These are phyloP conservation scores for Lyophyllum decastes DNA, from an alignment of 768 basidiomycete genomes.

Conservation along the genomic window DNA sequence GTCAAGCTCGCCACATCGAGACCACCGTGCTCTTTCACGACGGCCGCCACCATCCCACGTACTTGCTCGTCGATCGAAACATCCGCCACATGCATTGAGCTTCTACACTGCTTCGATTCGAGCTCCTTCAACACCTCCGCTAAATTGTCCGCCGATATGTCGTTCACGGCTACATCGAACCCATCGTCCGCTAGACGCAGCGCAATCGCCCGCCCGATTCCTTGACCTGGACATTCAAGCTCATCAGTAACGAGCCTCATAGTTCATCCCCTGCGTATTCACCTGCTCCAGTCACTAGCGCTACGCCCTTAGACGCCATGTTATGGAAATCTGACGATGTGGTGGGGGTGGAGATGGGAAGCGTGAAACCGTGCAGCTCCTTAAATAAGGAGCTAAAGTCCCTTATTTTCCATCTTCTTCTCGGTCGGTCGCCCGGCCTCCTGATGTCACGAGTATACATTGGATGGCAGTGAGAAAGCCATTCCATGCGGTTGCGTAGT, in stretches of 20 bases:
- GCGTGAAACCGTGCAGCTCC: neutral
- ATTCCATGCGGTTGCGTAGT: too few species aligned
- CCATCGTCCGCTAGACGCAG: conserved; percentile 21
- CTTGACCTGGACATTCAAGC: conserved; percentile 6
- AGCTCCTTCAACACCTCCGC: conserved; percentile 19
- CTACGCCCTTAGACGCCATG: conserved; percentile 15
- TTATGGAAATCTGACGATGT: too few species aligned
- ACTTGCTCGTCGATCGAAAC: conserved; percentile 24
- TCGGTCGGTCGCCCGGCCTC: too few species aligned
- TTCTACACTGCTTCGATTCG: conserved; percentile 15
- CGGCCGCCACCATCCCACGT: conserved; percentile 18
- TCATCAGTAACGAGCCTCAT: neutral
- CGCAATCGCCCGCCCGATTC: conserved; percentile 22
- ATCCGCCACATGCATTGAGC: conserved; percentile 18
- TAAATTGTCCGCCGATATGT: conserved; percentile 34
- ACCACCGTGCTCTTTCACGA: conserved; percentile 18
- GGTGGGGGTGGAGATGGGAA: neutral
- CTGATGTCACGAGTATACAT: too few species aligned
- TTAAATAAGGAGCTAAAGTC: neutral
- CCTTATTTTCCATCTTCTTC: too few species aligned
- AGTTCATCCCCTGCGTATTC: too few species aligned
- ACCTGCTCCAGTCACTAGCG: conserved; percentile 18
- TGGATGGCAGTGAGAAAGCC: too few species aligned
- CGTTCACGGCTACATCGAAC: conserved; percentile 20
- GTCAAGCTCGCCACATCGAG: conserved; percentile 32